Conservation (phyloP, 441 rosid genomes). For the Brassica hybrid region DNA sequence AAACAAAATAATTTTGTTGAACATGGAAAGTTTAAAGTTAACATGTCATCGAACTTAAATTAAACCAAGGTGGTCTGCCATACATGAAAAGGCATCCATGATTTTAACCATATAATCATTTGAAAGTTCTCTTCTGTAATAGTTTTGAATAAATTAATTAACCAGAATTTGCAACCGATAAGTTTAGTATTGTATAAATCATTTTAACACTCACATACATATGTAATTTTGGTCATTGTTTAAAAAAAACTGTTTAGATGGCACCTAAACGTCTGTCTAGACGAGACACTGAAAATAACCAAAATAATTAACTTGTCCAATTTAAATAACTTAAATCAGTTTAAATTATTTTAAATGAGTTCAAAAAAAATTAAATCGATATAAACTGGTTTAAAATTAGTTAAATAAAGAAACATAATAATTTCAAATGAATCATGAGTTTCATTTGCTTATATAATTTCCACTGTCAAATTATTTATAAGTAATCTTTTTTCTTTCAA, state of each 20-base stretch:
- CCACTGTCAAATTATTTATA: too few relatives aligned
- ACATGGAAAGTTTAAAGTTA: constrained; percentile 23
- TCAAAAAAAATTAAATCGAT: too few relatives aligned
- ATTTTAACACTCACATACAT: too few relatives aligned
- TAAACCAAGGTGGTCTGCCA: constrained; percentile 56
- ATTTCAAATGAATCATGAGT: too few relatives aligned
- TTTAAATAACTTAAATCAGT: background rate
- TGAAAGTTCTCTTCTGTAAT: background rate
- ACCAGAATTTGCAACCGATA: constrained; percentile 9
- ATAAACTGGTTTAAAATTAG: too few relatives aligned
- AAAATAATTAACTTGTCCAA: background rate
- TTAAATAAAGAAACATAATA: too few relatives aligned
- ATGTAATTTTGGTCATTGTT: background rate
- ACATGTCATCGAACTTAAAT: constrained; percentile 21
- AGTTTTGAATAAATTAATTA: background rate
- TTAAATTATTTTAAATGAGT: too few relatives aligned
- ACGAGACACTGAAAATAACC: background rate
- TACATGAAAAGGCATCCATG: constrained; percentile 46
- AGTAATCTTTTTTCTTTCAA: too few relatives aligned
- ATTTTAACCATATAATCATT: constrained; percentile 26
- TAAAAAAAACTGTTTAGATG: background rate
- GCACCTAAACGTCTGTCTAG: background rate
- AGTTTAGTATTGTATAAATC: background rate
- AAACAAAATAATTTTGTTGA: constrained; percentile 30
- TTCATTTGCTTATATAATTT: too few relatives aligned